Percentiles rank a stretch among this genome's conserved stretches.
Evolutionary conservation across 1,284 basidiomycete genomes (phyloP).

Genomic region (Coriolopsis trogii): DNA sequence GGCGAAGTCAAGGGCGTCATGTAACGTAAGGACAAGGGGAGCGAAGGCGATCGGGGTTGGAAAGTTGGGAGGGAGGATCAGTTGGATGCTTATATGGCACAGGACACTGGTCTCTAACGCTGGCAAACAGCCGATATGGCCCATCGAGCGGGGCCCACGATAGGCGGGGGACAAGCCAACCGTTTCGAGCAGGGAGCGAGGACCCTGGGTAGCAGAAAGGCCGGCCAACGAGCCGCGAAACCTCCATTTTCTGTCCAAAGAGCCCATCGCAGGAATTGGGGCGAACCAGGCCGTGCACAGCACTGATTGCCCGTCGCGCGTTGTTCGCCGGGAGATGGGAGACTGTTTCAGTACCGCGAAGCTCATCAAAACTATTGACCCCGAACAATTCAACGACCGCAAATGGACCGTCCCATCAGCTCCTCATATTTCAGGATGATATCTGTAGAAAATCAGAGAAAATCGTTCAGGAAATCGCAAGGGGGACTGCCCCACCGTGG

Average conservation of each 20-base stretch:
- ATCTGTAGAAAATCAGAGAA: too few species aligned
- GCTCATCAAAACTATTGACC: slow-evolving; percentile 23
- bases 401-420: slow-evolving; percentile 7
- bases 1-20: slow-evolving; percentile 37
- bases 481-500: slow-evolving; percentile 19
- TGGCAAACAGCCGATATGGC: slow-evolving; percentile 1
- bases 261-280: slow-evolving; percentile 12
- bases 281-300: slow-evolving; percentile 15
- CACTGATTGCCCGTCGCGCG: slow-evolving; percentile 13
- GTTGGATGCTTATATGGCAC: slow-evolving; percentile 31
- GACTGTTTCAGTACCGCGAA: slow-evolving; percentile 23
- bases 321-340: slow-evolving; percentile 13
- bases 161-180: slow-evolving; percentile 1
- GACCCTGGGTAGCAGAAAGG: slow-evolving; percentile 4
- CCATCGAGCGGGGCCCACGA: background rate
- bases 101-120: slow-evolving; percentile 27
- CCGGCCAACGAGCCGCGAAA: slow-evolving; percentile 9
- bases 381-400: slow-evolving; percentile 14
- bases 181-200: slow-evolving; percentile 2
- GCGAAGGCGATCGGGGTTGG: slow-evolving; percentile 35
- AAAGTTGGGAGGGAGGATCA: slow-evolving; percentile 30
- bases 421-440: slow-evolving; percentile 2
- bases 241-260: background rate
- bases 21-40: slow-evolving; percentile 35
- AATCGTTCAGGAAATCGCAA: too few species aligned